Evolutionary conservation across 2,329 filamentous ascomycete species (phyloP).

Genomic region (Fusarium temperatum): DNA sequence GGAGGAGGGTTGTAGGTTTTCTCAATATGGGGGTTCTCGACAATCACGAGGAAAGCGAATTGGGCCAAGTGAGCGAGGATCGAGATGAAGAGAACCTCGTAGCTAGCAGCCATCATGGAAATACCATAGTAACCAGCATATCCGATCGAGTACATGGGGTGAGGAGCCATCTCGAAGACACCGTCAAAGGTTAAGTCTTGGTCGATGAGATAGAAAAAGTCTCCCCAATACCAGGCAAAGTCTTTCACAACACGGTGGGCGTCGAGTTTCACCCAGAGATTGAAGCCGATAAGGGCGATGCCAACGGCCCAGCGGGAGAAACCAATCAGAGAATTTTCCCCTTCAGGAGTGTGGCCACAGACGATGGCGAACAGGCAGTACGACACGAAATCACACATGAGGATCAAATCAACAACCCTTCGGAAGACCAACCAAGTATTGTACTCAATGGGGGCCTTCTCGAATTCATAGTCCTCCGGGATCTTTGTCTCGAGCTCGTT

Average conservation of each 20-base stretch:
- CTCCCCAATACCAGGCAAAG: slow-evolving; percentile 99
- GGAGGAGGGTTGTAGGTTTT: slow-evolving; percentile 94
- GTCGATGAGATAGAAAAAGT: slow-evolving; percentile 98
- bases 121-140: slow-evolving; percentile 99
- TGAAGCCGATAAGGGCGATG: slow-evolving; percentile 85
- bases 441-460: slow-evolving; percentile 94
- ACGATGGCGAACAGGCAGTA: slow-evolving; percentile 96
- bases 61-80: slow-evolving; percentile 94
- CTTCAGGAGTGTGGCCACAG: slow-evolving; percentile 78
- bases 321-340: slow-evolving; percentile 76
- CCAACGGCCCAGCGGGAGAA: slow-evolving; percentile 81
- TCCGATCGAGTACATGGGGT: slow-evolving; percentile 98
- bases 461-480: slow-evolving; percentile 90
- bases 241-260: slow-evolving; percentile 98
- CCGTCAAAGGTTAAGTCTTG: slow-evolving; percentile 98
- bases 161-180: slow-evolving; percentile 98
- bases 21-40: slow-evolving; percentile 98
- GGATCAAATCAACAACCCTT: slow-evolving; percentile 91
- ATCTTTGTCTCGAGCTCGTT: slow-evolving; percentile 95
- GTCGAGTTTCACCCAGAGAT: slow-evolving; percentile 98
- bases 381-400: slow-evolving; percentile 98
- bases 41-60: slow-evolving; percentile 88
- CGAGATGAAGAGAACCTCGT: slow-evolving; percentile 96
- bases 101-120: slow-evolving; percentile 97
- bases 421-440: slow-evolving; percentile 99